Conservation (phyloP, 140 eudicot species). For the Cichorium intybus region DNA sequence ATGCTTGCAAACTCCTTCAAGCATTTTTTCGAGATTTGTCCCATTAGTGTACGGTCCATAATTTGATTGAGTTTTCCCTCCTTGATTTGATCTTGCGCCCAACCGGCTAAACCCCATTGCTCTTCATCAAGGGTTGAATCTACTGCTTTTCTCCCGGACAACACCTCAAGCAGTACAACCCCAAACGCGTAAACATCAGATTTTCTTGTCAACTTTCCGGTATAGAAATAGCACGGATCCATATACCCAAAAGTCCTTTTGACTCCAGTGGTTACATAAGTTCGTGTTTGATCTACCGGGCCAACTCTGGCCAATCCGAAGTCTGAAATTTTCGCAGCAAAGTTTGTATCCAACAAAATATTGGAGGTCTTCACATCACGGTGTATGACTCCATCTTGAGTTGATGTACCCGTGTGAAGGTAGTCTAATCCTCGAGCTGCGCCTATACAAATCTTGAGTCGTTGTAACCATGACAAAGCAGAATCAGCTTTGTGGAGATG, state of each 20-base stretch:
- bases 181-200: too few species aligned
- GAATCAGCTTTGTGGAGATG: conserved; percentile 1
- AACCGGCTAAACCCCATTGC: conserved; percentile 13
- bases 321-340: conserved; percentile 34
- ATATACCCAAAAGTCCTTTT: conserved; percentile 38
- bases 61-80: conserved; percentile 11
- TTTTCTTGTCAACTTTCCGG: too few species aligned
- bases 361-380: too few species aligned
- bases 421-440: too few species aligned
- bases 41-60: conserved; percentile 9
- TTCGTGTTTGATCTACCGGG: conserved; percentile 15
- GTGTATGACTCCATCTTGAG: too few species aligned
- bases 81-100: conserved; percentile 22
- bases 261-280: conserved; percentile 13
- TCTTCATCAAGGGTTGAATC: conserved; percentile 21
- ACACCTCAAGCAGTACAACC: too few species aligned
- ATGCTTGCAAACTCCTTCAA: conserved; percentile 23
- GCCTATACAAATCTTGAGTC: conserved; percentile 11
- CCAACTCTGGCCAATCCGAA: conserved; percentile 34
- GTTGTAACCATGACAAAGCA: conserved; percentile 13
- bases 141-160: too few species aligned
- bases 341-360: too few species aligned
- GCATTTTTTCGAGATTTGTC: conserved; percentile 20
- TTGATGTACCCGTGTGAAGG: too few species aligned
- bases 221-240: too few species aligned